A percentile compares a stretch with the other conserved stretches of the same genome.
These are phyloP conservation scores for Collybia mongolica DNA, from an alignment of 768 basidiomycete species.

Conservation along the genomic window DNA sequence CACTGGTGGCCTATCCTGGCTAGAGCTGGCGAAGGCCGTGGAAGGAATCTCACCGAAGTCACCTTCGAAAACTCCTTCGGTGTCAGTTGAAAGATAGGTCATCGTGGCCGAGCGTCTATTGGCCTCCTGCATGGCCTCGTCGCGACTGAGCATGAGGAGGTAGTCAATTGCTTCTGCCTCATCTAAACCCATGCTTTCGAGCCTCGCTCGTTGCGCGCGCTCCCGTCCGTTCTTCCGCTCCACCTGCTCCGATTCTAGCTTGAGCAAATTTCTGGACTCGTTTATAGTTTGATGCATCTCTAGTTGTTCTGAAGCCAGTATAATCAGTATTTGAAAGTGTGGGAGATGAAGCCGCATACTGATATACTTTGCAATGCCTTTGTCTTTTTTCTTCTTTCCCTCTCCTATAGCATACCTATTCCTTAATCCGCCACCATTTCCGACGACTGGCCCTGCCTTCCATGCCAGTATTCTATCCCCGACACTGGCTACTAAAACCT, in stretches of 20 bases:
- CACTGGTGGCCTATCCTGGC: no score
- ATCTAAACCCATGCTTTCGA: constrained; percentile 66
- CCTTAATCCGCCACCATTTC: constrained; percentile 31
- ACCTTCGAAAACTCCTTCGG: constrained; percentile 56
- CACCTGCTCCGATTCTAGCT: constrained; percentile 42
- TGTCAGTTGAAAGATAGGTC: not conserved
- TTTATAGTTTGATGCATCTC: constrained; percentile 62
- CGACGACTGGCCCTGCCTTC: constrained; percentile 51
- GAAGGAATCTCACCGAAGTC: constrained; percentile 45
- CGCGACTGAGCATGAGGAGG: constrained; percentile 80
- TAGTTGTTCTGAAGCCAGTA: constrained; percentile 46
- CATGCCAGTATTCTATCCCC: constrained; percentile 67
- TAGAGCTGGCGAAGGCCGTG: constrained; percentile 15
- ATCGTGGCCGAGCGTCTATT: constrained; percentile 15
- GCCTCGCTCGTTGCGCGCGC: constrained; percentile 53
- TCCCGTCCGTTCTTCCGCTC: constrained; percentile 44
- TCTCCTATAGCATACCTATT: constrained; percentile 24
- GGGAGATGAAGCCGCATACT: constrained; percentile 31
- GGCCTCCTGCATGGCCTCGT: constrained; percentile 48
- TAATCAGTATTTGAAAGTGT: constrained; percentile 6
- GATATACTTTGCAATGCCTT: constrained; percentile 38
- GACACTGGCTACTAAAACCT: constrained; percentile 57
- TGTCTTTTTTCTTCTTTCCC: constrained; percentile 31
- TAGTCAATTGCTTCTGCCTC: constrained; percentile 80
- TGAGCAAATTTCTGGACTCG: constrained; percentile 54